Conservation (phyloP, 2,329 filamentous ascomycete species). For the Myriosclerotinia scirpicola region DNA sequence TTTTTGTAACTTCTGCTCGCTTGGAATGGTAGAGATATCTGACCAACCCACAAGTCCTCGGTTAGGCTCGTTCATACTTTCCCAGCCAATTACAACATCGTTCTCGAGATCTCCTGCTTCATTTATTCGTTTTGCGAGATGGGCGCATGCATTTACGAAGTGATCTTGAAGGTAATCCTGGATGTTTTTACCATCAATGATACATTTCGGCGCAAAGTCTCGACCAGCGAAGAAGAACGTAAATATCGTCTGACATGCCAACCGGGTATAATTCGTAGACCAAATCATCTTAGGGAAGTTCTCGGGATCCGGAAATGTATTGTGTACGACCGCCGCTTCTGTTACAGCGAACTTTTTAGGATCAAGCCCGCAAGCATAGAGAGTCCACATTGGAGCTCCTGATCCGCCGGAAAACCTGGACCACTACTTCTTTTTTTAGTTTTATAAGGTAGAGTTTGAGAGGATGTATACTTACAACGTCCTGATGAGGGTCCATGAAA, state of each 20-base stretch:
- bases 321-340: constrained; percentile 91
- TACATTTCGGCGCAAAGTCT: constrained; percentile 93
- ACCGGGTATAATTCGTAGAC: constrained; percentile 92
- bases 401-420: constrained; percentile 92
- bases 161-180: constrained; percentile 92
- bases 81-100: constrained; percentile 89
- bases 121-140: constrained; percentile 80
- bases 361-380: constrained; percentile 91
- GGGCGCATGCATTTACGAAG: constrained; percentile 75
- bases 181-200: constrained; percentile 93
- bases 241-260: constrained; percentile 88
- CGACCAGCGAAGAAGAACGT: constrained; percentile 89
- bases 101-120: constrained; percentile 88
- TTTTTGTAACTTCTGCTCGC: constrained; percentile 87
- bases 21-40: constrained; percentile 78
- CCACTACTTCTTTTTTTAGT: constrained; percentile 60
- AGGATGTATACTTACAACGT: constrained; percentile 66
- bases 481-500: constrained; percentile 98
- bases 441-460: background rate
- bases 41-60: constrained; percentile 80
- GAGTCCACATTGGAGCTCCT: constrained; percentile 94
- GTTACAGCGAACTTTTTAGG: constrained; percentile 81
- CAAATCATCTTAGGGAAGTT: constrained; percentile 98
- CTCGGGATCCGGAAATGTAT: constrained; percentile 81
- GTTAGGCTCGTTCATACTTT: constrained; percentile 94